phyloP scores from a whole-genome alignment of 495 filamentous ascomycete genomes.

The Aspergillus baeticus region DNA sequence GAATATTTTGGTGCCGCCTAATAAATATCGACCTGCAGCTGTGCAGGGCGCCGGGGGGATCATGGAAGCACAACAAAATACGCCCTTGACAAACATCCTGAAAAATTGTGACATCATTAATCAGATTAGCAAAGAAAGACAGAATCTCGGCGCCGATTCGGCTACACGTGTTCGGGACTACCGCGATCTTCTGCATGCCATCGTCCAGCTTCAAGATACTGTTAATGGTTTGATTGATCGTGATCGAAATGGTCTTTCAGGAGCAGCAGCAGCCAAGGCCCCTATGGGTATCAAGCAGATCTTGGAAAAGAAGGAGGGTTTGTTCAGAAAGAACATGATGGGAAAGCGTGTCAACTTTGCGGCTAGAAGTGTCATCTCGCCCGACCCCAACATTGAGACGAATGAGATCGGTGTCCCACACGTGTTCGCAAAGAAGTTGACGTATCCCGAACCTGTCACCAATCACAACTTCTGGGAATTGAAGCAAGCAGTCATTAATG shows the following conservation, averaged over 20 bases:
- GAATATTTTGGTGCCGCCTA: conserved; percentile 82
- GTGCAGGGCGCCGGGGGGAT: conserved; percentile 72
- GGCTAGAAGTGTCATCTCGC: conserved; percentile 95
- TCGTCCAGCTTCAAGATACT: conserved; percentile 78
- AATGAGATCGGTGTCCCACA: conserved; percentile 98
- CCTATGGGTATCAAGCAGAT: conserved; percentile 88
- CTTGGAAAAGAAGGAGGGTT: conserved; percentile 96
- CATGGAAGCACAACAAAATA: conserved; percentile 83
- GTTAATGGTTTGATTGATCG: conserved; percentile 91
- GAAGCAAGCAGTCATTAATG: conserved; percentile 95
- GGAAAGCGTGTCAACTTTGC: conserved; percentile 99
- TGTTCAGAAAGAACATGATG: conserved; percentile 99
- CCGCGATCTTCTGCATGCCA: conserved; percentile 65
- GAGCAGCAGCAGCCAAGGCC: conserved; percentile 50
- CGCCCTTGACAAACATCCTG: conserved; percentile 76
- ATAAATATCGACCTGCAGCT: conserved; percentile 89
- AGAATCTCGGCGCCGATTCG: conserved; percentile 42
- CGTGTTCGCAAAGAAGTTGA: conserved; percentile 94
- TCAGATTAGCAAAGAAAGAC: conserved; percentile 73
- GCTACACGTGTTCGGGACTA: conserved; percentile 49
- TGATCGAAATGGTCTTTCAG: conserved; percentile 76
- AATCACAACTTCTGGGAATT: conserved; percentile 95
- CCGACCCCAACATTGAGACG: conserved; percentile 97
- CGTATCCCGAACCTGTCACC: conserved; percentile 95
- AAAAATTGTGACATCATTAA: conserved; percentile 66